These are phyloP conservation scores for Halocafeteria seosinensis DNA, from an alignment of 108 stramenopile genomes.

Conservation along the genomic window DNA sequence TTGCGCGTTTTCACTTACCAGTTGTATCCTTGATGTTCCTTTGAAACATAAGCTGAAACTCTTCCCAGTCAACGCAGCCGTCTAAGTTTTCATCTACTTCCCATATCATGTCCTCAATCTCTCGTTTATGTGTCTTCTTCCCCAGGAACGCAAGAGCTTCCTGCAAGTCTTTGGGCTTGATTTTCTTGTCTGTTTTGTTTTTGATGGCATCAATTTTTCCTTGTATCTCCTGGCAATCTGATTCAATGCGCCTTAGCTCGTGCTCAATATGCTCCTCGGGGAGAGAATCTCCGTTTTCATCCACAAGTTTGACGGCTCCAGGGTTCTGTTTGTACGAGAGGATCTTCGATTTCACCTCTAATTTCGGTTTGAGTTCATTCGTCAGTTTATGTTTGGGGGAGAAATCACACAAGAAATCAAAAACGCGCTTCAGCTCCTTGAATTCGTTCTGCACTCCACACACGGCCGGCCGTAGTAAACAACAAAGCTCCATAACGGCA, in stretches of 20 bases:
- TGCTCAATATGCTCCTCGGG: constrained; percentile 5
- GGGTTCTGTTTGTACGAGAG: constrained; percentile 10
- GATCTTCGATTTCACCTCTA: constrained; percentile 6
- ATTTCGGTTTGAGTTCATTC: constrained; percentile 9
- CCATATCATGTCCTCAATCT: constrained; percentile 70
- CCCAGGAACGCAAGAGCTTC: constrained; percentile 49
- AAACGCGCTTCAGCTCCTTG: constrained; percentile 40
- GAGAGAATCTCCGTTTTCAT: constrained; percentile 6
- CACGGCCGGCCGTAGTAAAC: constrained; percentile 23
- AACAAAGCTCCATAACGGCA: too few relatives aligned
- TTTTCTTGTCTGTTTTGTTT: neutral
- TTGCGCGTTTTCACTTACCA: too few relatives aligned
- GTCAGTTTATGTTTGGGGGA: constrained; percentile 25
- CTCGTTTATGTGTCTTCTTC: constrained; percentile 21
- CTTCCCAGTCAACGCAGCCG: constrained; percentile 64
- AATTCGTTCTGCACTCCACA: constrained; percentile 31
- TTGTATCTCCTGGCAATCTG: neutral
- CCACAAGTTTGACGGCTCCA: constrained; percentile 14
- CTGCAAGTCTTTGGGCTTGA: constrained; percentile 37
- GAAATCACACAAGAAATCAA: constrained; percentile 39
- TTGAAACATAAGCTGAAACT: constrained; percentile 60
- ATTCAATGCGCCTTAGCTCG: constrained; percentile 6
- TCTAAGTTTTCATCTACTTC: constrained; percentile 74
- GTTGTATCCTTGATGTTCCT: constrained; percentile 57
- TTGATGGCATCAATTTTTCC: neutral